Evolutionary conservation across 177 flowering plant species (phyloP).

Genomic region (Vitis hybrid): DNA sequence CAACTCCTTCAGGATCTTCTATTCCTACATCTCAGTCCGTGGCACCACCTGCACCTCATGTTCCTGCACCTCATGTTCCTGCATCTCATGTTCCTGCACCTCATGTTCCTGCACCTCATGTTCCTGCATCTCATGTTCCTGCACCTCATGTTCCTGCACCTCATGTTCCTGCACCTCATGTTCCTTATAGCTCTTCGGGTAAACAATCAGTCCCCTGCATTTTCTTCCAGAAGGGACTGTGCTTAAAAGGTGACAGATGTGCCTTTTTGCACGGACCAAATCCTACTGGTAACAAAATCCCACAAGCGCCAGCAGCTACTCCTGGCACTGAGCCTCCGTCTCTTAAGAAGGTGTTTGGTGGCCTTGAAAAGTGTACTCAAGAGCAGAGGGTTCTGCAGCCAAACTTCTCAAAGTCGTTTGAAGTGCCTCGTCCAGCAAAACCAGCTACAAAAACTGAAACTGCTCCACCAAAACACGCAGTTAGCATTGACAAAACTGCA

Average conservation of each 20-base stretch:
- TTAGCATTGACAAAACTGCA: conserved; percentile 11
- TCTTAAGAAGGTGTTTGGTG: conserved; percentile 38
- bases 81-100: too few species aligned
- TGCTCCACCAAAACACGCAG: conserved; percentile 23
- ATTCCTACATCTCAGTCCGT: conserved; percentile 32
- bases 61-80: background rate
- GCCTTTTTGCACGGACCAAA: conserved; percentile 66
- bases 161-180: conserved; percentile 18
- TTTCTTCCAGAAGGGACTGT: conserved; percentile 74
- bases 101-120: too few species aligned
- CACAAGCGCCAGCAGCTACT: conserved; percentile 28
- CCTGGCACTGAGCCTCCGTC: conserved; percentile 34
- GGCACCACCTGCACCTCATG: conserved; percentile 20
- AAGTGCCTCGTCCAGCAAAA: conserved; percentile 23
- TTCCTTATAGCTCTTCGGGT: conserved; percentile 16
- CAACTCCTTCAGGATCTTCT: conserved; percentile 37
- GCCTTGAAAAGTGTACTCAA: conserved; percentile 38
- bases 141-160: too few species aligned
- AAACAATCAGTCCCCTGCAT: conserved; percentile 70
- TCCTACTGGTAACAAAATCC: conserved; percentile 30
- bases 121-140: too few species aligned
- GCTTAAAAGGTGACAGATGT: conserved; percentile 82
- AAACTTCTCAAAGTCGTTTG: conserved; percentile 31
- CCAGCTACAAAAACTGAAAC: conserved; percentile 24
- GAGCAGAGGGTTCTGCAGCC: conserved; percentile 36